Percentiles rank a stretch among this genome's conserved stretches.
phyloP scores from a whole-genome alignment of 2,329 filamentous ascomycete species.

The Clarireedia sp. region DNA sequence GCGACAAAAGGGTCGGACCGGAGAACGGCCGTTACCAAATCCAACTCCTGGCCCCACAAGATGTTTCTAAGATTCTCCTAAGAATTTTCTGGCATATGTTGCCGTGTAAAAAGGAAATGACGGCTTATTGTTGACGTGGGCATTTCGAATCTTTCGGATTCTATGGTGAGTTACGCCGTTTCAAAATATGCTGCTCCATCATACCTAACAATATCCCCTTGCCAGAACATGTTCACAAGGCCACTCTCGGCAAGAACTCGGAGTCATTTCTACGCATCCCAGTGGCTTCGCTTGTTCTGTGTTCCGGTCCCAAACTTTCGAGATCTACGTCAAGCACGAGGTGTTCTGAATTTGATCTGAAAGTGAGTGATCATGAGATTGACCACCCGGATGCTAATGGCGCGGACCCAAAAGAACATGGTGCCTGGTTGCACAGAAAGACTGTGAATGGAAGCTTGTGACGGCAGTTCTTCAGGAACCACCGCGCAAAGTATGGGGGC shows the following conservation, averaged over 20 bases:
- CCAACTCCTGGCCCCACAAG: background rate
- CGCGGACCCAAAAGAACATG: background rate
- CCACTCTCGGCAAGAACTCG: conserved; percentile 8
- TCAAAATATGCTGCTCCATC: background rate
- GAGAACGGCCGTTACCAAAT: conserved; percentile 10
- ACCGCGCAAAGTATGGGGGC: background rate
- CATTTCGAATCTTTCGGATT: no score
- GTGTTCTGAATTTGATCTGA: conserved; percentile 1
- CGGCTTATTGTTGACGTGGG: no score
- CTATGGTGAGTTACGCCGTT: no score
- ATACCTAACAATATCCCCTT: background rate
- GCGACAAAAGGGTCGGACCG: conserved; percentile 4
- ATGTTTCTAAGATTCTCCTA: background rate
- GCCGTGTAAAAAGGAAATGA: background rate
- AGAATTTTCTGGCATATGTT: conserved; percentile 1
- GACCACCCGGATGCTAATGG: background rate
- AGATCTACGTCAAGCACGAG: background rate
- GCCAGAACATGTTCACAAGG: conserved; percentile 7
- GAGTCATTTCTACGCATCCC: background rate
- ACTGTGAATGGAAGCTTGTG: background rate
- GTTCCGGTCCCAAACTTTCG: background rate
- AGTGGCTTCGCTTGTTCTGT: conserved; percentile 8
- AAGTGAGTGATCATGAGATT: conserved; percentile 6
- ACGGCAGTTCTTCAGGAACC: background rate
- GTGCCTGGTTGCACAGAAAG: background rate